Percentiles rank a stretch among this genome's conserved stretches.
phyloP scores from a whole-genome alignment of 2,329 filamentous ascomycete species.

The Ascochyta fabae region DNA sequence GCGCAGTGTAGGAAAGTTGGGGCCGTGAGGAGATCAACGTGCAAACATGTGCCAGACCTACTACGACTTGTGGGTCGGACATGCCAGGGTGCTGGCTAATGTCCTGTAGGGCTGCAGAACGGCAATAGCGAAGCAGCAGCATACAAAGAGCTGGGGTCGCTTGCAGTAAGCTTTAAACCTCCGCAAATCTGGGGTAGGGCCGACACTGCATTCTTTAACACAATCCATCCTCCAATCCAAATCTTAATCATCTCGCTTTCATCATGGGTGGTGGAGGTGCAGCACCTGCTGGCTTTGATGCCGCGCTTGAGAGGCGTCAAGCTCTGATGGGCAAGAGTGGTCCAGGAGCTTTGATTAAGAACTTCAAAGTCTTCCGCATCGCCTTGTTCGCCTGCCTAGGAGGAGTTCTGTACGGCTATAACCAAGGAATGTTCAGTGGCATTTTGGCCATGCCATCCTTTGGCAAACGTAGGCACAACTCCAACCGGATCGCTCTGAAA shows the following conservation, averaged over 20 bases:
- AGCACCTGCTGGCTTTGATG: conserved; percentile 28
- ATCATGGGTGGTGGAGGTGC: conserved; percentile 34
- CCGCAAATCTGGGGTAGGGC: conserved; percentile 6
- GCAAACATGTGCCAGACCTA: conserved; percentile 11
- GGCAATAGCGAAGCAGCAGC: conserved; percentile 2
- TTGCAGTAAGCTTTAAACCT: conserved; percentile 10
- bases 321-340: conserved; percentile 46
- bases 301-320: conserved; percentile 30
- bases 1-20: background rate
- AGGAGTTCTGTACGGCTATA: conserved; percentile 70
- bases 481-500: background rate
- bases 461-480: conserved; percentile 38
- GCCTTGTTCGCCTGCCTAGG: conserved; percentile 61
- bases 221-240: background rate
- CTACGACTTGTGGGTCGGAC: conserved; percentile 9
- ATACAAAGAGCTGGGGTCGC: conserved; percentile 15
- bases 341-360: conserved; percentile 58
- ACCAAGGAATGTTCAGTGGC: conserved; percentile 78
- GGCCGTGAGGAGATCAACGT: background rate
- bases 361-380: conserved; percentile 62
- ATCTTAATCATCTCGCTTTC: background rate
- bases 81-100: conserved; percentile 29
- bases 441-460: conserved; percentile 62
- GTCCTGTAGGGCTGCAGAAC: conserved; percentile 10
- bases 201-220: background rate